Base-by-base conservation (phyloP, 257 asterid genomes). In the Solanum pinnatisectum region DNA sequence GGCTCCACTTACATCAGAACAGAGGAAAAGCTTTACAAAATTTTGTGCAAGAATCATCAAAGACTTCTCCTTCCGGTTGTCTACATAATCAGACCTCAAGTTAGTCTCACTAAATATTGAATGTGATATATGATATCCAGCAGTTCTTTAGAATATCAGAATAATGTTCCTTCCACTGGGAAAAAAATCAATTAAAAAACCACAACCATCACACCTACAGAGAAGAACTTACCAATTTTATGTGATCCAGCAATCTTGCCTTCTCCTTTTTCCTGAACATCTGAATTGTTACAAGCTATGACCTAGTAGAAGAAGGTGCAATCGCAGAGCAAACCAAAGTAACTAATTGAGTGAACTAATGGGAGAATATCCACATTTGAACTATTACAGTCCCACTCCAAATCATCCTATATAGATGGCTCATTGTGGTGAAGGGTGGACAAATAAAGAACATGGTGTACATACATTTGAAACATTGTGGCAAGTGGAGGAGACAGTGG, bases 1-100 rank as follows among this genome's bases (percentile, higher is more conserved):
- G 82, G 84, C 59, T 63, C 84, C 87, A 91, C 98, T 91, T 89
- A 95, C 98, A 92, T 93, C 91, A 71, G 94, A 89, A 88, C 95
- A 91, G 56, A 93, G 94, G 86, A 95, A 92, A 90, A 95, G 95
- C 90, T 92, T 95, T 84, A 91, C 89, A 88, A 95, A 95, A 92
- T 92, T 94, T 88, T 91, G 91, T 8, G 98, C 84, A 35, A 94
- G 94, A 88, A 93, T 91, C 87, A 92, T 95, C 90, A 94, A 72
- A 60, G 96, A 94, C 89, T 93, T 92, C 83, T 93, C 95, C 91
- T 87, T 94, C 89, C 91, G 90, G 92, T 88, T 90, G 81, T 93
- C 98, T 94, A 86, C 33, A 89, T 81, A 88, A 87, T 65, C 89
- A 89, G 77, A 87, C 82, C 59, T 27, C 76, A 86, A 71, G 81